A percentile compares a stretch with the other conserved stretches of the same genome.
These are phyloP conservation scores for Penicillium silybi DNA, from an alignment of 495 filamentous ascomycete genomes.

Conservation along the genomic window DNA sequence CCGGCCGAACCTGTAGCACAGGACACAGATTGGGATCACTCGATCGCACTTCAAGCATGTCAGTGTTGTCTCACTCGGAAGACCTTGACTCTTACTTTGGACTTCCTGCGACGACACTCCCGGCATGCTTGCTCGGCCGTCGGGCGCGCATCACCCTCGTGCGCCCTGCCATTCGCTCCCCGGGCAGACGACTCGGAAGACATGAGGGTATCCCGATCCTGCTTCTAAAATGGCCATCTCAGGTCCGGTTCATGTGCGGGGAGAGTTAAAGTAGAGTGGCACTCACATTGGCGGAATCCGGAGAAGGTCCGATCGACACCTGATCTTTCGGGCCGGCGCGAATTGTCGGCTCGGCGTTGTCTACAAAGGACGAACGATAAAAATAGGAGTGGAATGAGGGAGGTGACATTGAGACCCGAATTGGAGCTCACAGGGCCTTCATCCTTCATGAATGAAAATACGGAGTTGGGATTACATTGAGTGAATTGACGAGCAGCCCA, in stretches of 20 bases:
- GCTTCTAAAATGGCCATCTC: not conserved
- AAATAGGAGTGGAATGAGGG: not conserved
- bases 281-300: not conserved
- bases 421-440: not conserved
- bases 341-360: not conserved
- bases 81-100: constrained; percentile 4
- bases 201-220: not conserved
- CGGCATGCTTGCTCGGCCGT: constrained; percentile 12
- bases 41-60: constrained; percentile 11
- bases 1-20: constrained; percentile 9
- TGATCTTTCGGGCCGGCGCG: not conserved
- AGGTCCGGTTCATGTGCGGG: not conserved
- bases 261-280: not conserved
- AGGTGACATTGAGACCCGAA: not conserved
- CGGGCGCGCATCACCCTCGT: not conserved
- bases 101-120: constrained; percentile 16
- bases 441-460: not conserved
- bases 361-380: not conserved
- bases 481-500: not conserved
- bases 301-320: not conserved
- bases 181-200: not conserved
- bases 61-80: not conserved
- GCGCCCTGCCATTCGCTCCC: not conserved
- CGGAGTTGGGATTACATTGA: too few species aligned
- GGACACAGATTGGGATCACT: constrained; percentile 7